Conservation (phyloP, 2,329 filamentous ascomycete species). For the Pseudogymnoascus sp. region DNA sequence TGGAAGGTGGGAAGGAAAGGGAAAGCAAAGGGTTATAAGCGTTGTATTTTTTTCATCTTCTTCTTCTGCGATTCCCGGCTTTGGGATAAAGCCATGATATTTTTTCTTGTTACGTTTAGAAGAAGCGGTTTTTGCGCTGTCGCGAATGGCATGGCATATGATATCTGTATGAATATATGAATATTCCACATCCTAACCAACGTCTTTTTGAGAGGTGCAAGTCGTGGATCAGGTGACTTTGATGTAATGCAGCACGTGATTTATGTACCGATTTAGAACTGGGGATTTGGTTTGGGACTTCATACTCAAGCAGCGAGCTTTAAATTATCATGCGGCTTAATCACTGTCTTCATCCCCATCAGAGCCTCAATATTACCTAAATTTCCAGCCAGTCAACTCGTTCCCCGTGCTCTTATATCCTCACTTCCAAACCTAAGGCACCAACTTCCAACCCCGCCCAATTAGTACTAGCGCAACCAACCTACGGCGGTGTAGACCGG, state of each 20-base stretch:
- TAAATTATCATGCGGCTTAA: too few relatives aligned
- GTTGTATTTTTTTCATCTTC: too few relatives aligned
- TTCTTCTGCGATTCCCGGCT: slow-evolving; percentile 1
- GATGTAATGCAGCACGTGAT: neutral
- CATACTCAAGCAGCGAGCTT: too few relatives aligned
- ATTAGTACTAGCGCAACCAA: neutral
- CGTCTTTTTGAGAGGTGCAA: too few relatives aligned
- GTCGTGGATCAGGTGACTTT: neutral
- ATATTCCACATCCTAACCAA: too few relatives aligned
- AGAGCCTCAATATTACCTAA: too few relatives aligned
- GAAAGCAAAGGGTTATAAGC: neutral
- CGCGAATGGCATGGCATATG: neutral
- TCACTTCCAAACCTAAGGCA: neutral
- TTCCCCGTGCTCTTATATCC: neutral
- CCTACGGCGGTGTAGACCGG: slow-evolving; percentile 3
- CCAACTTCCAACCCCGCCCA: neutral
- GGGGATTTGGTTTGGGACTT: too few relatives aligned
- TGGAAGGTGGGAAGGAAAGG: neutral
- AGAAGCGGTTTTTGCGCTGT: neutral
- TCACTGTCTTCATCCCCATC: too few relatives aligned
- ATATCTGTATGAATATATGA: slow-evolving; percentile 2
- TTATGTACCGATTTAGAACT: too few relatives aligned
- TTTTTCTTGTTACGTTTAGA: neutral
- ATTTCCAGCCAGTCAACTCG: too few relatives aligned
- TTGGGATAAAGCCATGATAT: neutral